Conservation (phyloP, 495 filamentous ascomycete genomes). For the Emericellopsis terricola region DNA sequence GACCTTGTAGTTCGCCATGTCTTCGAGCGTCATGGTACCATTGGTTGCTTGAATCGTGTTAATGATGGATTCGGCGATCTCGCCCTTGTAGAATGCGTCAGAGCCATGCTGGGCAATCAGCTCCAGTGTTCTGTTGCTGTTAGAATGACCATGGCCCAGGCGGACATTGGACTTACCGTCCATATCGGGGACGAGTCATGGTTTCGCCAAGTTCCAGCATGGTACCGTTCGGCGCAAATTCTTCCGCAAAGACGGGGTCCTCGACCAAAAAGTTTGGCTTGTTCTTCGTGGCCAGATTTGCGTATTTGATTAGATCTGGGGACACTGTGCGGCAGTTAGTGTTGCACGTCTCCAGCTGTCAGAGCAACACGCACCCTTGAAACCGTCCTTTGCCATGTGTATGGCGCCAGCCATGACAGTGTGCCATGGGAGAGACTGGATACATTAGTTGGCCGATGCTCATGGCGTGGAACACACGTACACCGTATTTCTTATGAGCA, state of each 20-base stretch:
- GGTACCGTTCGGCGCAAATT: constrained; percentile 63
- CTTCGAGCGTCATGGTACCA: constrained; percentile 69
- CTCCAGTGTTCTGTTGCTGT: constrained; percentile 38
- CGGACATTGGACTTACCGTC: constrained; percentile 25
- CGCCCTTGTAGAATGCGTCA: constrained; percentile 60
- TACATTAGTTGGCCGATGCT: not conserved
- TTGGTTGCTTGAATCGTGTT: constrained; percentile 39
- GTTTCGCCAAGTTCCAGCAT: constrained; percentile 51
- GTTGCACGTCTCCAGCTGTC: no score
- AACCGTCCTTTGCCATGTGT: constrained; percentile 56
- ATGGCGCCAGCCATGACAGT: constrained; percentile 53
- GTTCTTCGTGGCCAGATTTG: constrained; percentile 1
- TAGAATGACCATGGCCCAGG: not conserved
- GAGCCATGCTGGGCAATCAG: constrained; percentile 50
- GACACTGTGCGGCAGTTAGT: constrained; percentile 19
- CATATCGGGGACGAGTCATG: constrained; percentile 64
- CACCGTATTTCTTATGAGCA: constrained; percentile 47
- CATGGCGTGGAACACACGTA: constrained; percentile 5
- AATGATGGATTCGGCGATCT: constrained; percentile 54
- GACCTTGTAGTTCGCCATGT: constrained; percentile 52
- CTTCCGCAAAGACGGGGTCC: constrained; percentile 62
- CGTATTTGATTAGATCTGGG: constrained; percentile 24
- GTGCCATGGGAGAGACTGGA: constrained; percentile 14
- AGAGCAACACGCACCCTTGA: constrained; percentile 20
- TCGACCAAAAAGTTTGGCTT: constrained; percentile 43